Evolutionary conservation across 352 stramenopile species (phyloP), one percentile per base, ranked within the genome.

Genomic region (Pythium graminicola): DNA sequence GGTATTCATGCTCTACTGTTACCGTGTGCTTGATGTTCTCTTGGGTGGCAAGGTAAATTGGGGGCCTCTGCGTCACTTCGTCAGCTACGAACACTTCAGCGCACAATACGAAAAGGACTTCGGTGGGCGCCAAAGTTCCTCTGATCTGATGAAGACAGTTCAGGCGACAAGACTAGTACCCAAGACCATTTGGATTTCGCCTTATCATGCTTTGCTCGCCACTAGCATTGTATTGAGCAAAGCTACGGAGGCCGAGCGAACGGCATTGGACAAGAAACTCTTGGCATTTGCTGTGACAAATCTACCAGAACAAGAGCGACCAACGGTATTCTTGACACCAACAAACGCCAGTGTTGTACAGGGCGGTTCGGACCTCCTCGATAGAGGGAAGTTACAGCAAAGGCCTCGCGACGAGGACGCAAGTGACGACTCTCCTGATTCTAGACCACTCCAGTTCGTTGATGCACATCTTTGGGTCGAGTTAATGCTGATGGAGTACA

Each of bases 401-500:
- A 1, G 6, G 47, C 39, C 63, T 32, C 23, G 38, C 2, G 42
- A 64, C 44, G 47, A 60, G 38, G 40, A 58, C 22, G 45, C 49
- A 29, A 61, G 43, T n/a, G 51, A 58, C 5, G 36, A 61, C 0
- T 4, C 49, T 17, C 35, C 31, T 1, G 8, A 36, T 5, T 26
- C 36, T 0, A 50, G 53, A 14, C 39, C 41, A 3, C 42, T 62
- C 1, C 73, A 85, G 40, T 90, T 89, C 23, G 63, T 93, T 0
- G 82, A 93, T 17, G 82, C 81, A 1, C 73, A 86, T 28, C 55
- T 89, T 2, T 93, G 82, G 82, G 61, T 91, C 3, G 76, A 90
- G 28, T 64, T 91, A n/a, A 90, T 93, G 80, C 85, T 93, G 73
- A 71, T 88, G 42, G 82, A 95, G 64, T 96, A 97, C 65, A 92